These are phyloP conservation scores for Gossypium bickii DNA, from an alignment of 345 rosid genomes.

Conservation along the genomic window DNA sequence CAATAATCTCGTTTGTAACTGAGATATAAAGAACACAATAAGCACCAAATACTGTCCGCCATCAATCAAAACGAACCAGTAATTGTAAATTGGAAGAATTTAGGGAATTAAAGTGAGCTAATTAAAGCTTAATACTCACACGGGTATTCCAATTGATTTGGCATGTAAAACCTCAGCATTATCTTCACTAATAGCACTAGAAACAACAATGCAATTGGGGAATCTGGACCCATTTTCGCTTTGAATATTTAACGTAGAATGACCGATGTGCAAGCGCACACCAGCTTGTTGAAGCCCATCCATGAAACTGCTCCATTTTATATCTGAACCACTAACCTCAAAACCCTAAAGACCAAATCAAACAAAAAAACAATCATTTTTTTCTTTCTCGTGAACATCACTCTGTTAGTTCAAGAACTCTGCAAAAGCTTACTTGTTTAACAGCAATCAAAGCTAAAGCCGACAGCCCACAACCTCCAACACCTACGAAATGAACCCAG, in stretches of 20 bases:
- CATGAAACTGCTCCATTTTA: slow-evolving; percentile 28
- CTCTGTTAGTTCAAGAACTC: background rate
- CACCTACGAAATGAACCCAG: slow-evolving; percentile 36
- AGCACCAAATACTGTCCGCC: background rate
- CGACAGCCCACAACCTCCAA: slow-evolving; percentile 34
- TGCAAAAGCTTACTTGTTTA: slow-evolving; percentile 21
- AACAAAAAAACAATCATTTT: background rate
- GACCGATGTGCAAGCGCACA: slow-evolving; percentile 20
- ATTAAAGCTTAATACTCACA: slow-evolving; percentile 19
- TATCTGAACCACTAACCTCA: slow-evolving; percentile 31
- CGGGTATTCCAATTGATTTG: slow-evolving; percentile 24
- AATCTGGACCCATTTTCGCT: slow-evolving; percentile 20
- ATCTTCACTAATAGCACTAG: slow-evolving; percentile 31
- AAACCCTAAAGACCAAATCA: slow-evolving; percentile 20
- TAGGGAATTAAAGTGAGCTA: background rate
- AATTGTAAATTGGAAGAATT: background rate
- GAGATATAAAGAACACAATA: slow-evolving; percentile 1
- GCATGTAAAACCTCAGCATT: slow-evolving; percentile 31
- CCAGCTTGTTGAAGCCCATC: slow-evolving; percentile 20
- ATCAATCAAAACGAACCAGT: background rate
- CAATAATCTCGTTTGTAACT: slow-evolving; percentile 29
- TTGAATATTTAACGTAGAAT: slow-evolving; percentile 16
- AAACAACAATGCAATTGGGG: slow-evolving; percentile 29
- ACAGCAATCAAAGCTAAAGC: slow-evolving; percentile 33
- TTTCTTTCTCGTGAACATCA: background rate